Percentiles rank a stretch among this genome's conserved stretches.
Conservation (phyloP, 2,329 filamentous ascomycete species). For the Fusarium luffae region DNA sequence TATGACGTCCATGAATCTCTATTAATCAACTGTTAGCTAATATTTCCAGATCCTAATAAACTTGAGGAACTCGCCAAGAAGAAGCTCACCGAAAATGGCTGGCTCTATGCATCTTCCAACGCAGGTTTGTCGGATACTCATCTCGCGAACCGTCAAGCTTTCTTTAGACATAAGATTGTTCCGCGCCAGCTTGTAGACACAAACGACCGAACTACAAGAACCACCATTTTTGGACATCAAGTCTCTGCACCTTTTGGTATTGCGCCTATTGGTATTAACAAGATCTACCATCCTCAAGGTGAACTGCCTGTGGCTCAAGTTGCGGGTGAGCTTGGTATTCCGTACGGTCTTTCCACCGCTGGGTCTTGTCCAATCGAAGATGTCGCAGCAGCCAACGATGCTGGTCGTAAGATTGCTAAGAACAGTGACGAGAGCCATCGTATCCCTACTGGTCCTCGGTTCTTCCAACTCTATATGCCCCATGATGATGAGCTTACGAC, state of each 20-base stretch:
- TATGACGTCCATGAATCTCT: not conserved
- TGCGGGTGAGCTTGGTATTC: conserved; percentile 9
- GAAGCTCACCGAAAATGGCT: conserved; percentile 13
- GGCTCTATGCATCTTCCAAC: conserved; percentile 15
- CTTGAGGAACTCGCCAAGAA: conserved; percentile 9
- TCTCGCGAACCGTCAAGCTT: conserved; percentile 10
- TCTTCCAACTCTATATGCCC: conserved; percentile 20
- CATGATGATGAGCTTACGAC: conserved; percentile 3
- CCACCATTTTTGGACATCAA: not conserved
- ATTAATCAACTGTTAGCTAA: not conserved
- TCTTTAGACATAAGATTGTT: conserved; percentile 14
- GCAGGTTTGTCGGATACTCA: conserved; percentile 11
- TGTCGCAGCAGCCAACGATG: not conserved
- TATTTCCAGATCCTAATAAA: not conserved
- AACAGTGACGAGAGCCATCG: not conserved
- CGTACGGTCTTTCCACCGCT: conserved; percentile 8
- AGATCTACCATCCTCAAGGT: conserved; percentile 16
- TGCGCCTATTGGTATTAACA: conserved; percentile 10
- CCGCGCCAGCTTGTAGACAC: conserved; percentile 13
- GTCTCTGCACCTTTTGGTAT: conserved; percentile 20
- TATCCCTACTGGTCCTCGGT: not conserved
- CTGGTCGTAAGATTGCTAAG: not conserved
- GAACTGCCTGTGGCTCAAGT: conserved; percentile 13
- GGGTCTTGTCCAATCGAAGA: conserved; percentile 14
- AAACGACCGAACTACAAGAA: not conserved